Percentiles rank a stretch among this genome's conserved stretches.
phyloP scores from a whole-genome alignment of 2,329 filamentous ascomycete genomes.

The Huntiella omanensis region DNA sequence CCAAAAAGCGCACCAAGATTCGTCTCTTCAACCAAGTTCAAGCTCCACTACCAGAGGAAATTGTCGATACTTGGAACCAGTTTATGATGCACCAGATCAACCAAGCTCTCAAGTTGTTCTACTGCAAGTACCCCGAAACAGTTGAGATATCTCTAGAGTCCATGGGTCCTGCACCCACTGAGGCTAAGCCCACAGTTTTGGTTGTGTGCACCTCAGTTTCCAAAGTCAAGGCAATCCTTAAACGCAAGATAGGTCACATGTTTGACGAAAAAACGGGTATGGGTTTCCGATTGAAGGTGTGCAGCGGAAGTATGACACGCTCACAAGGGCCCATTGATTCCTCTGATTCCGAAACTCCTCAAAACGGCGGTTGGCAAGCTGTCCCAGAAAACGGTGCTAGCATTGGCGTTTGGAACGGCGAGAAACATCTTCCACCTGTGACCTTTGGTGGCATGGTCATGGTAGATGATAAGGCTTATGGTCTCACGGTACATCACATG shows the following conservation, averaged over 20 bases:
- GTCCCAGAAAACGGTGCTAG: conserved; percentile 71
- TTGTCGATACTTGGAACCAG: conserved; percentile 53
- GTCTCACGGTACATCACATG: conserved; percentile 96
- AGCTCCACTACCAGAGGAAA: conserved; percentile 36
- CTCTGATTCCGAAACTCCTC: conserved; percentile 16
- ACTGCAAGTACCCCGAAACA: conserved; percentile 55
- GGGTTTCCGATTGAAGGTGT: conserved; percentile 51
- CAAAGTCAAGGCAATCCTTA: conserved; percentile 53
- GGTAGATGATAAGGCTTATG: conserved; percentile 68
- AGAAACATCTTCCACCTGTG: conserved; percentile 73
- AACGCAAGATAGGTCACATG: conserved; percentile 43
- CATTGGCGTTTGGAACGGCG: conserved; percentile 75
- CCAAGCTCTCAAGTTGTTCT: conserved; percentile 48
- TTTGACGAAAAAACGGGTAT: conserved; percentile 38
- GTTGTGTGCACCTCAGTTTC: conserved; percentile 58
- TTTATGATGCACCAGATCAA: conserved; percentile 57
- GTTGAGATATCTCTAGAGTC: conserved; percentile 62
- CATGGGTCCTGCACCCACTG: conserved; percentile 48
- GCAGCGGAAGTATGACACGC: conserved; percentile 46
- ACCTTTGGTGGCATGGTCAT: conserved; percentile 78
- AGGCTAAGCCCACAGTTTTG: conserved; percentile 52
- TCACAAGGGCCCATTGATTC: conserved; percentile 24
- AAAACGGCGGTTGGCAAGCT: conserved; percentile 61
- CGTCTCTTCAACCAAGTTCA: conserved; percentile 43
- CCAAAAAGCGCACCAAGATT: conserved; percentile 20